Percentiles rank a stretch among this genome's conserved stretches.
These are phyloP conservation scores for Wallacemonas collosoma DNA, from an alignment of 208 protist species.

Conservation along the genomic window DNA sequence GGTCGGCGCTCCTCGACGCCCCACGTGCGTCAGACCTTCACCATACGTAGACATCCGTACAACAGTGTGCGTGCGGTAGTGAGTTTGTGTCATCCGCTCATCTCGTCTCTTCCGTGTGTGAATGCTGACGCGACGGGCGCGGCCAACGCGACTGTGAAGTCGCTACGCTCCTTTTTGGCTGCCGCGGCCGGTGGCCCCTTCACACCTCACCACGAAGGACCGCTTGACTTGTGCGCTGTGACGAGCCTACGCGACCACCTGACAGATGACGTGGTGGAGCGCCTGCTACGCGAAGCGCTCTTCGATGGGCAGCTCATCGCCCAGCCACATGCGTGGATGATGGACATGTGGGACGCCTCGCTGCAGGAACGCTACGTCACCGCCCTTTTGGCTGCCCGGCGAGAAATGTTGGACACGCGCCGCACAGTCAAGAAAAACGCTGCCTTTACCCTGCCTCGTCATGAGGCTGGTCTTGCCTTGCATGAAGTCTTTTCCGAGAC, in stretches of 20 bases:
- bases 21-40: slow-evolving; percentile 7
- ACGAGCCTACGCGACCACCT: slow-evolving; percentile 19
- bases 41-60: slow-evolving; percentile 19
- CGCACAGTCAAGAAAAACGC: background rate
- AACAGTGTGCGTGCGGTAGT: slow-evolving; percentile 29
- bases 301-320: slow-evolving; percentile 10
- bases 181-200: slow-evolving; percentile 21
- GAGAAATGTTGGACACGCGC: slow-evolving; percentile 5
- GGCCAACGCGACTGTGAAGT: background rate
- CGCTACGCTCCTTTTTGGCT: slow-evolving; percentile 2
- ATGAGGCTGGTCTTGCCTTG: slow-evolving; percentile 35
- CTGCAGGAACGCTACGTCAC: slow-evolving; percentile 29
- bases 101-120: slow-evolving; percentile 3
- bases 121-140: background rate
- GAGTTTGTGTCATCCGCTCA: slow-evolving; percentile 21
- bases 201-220: slow-evolving; percentile 40
- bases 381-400: slow-evolving; percentile 4
- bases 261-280: background rate
- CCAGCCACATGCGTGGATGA: slow-evolving; percentile 21
- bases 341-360: slow-evolving; percentile 29
- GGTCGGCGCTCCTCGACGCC: background rate
- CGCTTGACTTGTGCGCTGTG: slow-evolving; percentile 15
- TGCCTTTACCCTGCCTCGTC: slow-evolving; percentile 7
- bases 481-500: slow-evolving; percentile 18
- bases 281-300: background rate